Conservation (phyloP, 306 rosid genomes). For the Prinsepia uniflora region DNA sequence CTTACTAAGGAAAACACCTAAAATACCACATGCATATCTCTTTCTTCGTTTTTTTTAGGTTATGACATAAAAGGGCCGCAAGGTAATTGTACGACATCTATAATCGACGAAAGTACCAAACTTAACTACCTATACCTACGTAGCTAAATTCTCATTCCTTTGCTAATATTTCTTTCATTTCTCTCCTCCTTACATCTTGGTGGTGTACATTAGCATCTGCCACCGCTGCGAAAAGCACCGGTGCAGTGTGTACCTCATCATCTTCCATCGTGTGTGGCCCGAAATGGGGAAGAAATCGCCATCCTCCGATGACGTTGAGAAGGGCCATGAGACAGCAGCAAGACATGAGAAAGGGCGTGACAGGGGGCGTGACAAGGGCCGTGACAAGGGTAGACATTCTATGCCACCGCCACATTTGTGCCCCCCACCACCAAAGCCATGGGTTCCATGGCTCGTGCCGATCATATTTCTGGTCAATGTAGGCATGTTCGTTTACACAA, state of each 20-base stretch:
- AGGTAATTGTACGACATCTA: conserved; percentile 17
- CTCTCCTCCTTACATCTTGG: conserved; percentile 12
- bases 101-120: conserved; percentile 47
- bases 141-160: conserved; percentile 25
- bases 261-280: not conserved
- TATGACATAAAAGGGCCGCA: not conserved
- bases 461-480: conserved; percentile 43
- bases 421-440: conserved; percentile 38
- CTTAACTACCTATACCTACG: conserved; percentile 33
- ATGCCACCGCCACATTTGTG: conserved; percentile 40
- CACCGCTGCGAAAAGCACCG: not conserved
- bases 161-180: conserved; percentile 21
- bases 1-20: no score
- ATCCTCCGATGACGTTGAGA: conserved; percentile 44
- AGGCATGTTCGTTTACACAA: conserved; percentile 44
- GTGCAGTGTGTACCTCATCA: conserved; percentile 15
- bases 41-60: not conserved
- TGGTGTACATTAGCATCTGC: conserved; percentile 17
- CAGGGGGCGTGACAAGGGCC: conserved; percentile 24
- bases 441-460: conserved; percentile 76
- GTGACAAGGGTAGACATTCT: conserved; percentile 2
- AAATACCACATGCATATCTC: no score
- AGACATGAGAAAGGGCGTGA: conserved; percentile 5
- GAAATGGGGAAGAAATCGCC: conserved; percentile 56
- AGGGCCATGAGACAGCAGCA: conserved; percentile 11